A percentile compares a stretch with the other conserved stretches of the same genome.
Conservation (phyloP, 2,329 filamentous ascomycete species). For the Balansia obtecta region DNA sequence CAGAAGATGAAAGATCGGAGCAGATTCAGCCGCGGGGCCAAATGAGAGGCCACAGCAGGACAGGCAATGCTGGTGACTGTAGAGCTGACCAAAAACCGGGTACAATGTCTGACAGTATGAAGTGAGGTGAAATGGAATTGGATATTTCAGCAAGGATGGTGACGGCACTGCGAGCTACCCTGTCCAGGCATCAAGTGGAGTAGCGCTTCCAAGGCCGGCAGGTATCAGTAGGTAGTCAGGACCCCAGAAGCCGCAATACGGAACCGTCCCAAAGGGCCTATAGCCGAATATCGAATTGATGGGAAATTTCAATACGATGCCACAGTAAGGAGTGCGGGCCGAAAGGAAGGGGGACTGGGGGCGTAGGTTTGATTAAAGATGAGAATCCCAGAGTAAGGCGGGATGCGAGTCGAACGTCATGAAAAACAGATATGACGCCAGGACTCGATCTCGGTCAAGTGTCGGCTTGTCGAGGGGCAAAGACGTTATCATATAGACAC, state of each 20-base stretch:
- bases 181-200: conserved; percentile 2
- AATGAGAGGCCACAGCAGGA: neutral
- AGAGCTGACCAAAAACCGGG: neutral
- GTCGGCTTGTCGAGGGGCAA: neutral
- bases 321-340: neutral
- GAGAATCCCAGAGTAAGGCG: neutral
- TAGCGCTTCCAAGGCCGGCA: neutral
- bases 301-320: neutral
- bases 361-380: neutral
- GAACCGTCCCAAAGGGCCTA: neutral
- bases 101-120: conserved; percentile 7
- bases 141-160: neutral
- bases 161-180: neutral
- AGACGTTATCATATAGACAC: neutral
- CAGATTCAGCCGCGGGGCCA: neutral
- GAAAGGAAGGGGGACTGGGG: neutral
- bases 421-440: neutral
- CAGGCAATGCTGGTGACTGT: neutral
- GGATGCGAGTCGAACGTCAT: neutral
- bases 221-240: neutral
- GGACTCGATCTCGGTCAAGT: neutral
- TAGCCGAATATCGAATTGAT: neutral
- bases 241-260: neutral
- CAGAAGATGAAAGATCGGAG: conserved; percentile 7
- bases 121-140: conserved; percentile 2